Conservation (phyloP, 2,329 filamentous ascomycete genomes). For the Xylariaceae sp. region DNA sequence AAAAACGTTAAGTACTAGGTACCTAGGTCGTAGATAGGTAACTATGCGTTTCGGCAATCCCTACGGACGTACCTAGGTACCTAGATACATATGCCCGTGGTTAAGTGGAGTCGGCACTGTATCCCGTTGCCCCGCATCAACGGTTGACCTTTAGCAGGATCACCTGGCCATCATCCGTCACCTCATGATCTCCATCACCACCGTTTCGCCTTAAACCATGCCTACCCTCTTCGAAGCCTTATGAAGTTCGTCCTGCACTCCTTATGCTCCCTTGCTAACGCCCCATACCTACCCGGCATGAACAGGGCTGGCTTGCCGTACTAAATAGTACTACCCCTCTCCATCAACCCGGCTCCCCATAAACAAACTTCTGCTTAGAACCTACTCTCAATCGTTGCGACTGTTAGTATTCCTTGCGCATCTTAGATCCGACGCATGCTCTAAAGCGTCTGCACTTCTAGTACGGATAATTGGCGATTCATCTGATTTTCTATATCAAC, state of each 20-base stretch:
- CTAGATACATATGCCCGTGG: background rate
- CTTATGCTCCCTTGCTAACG: background rate
- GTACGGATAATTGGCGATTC: background rate
- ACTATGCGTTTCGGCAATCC: too few relatives aligned
- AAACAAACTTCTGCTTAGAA: background rate
- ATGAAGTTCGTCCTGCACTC: background rate
- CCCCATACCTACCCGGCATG: background rate
- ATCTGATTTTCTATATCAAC: too few relatives aligned
- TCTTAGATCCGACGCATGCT: background rate
- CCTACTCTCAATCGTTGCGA: background rate
- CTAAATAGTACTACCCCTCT: background rate
- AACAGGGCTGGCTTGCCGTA: background rate
- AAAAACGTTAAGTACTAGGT: too few relatives aligned
- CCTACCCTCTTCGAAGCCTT: too few relatives aligned
- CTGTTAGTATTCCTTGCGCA: background rate
- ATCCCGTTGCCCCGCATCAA: slow-evolving; percentile 18
- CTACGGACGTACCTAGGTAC: background rate
- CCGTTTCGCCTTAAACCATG: background rate
- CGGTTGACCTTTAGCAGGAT: background rate
- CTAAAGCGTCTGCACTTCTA: background rate
- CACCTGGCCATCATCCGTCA: slow-evolving; percentile 1
- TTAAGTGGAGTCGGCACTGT: background rate
- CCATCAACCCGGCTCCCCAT: background rate
- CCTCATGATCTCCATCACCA: slow-evolving; percentile 10
- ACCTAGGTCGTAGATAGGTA: too few relatives aligned